Evolutionary conservation across 2,329 filamentous ascomycete species (phyloP).

Genomic region (Aspergillus amoenus): DNA sequence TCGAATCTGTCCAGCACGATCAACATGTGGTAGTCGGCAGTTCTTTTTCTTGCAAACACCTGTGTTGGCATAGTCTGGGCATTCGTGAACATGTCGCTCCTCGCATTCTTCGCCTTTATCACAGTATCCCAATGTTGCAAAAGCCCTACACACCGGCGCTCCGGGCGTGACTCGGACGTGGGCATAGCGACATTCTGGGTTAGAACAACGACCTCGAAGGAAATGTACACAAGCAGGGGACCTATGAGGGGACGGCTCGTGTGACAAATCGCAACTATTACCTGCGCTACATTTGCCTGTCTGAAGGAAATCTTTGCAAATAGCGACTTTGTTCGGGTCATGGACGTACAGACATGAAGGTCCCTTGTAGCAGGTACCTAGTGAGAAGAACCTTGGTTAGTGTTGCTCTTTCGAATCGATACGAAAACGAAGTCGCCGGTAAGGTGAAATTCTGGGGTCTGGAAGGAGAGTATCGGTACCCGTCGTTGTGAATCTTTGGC

Average conservation of each 20-base stretch:
- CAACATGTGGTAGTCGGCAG: conserved; percentile 84
- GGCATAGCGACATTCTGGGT: conserved; percentile 79
- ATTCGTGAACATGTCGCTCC: conserved; percentile 87
- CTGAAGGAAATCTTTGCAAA: conserved; percentile 84
- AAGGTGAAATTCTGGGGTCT: conserved; percentile 18
- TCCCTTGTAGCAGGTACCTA: conserved; percentile 84
- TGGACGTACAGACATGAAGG: conserved; percentile 78
- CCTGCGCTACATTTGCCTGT: conserved; percentile 76
- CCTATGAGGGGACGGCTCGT: conserved; percentile 79
- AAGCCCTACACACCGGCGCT: conserved; percentile 78
- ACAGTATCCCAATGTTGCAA: conserved; percentile 87
- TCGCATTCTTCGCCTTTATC: conserved; percentile 74
- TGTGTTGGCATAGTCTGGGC: conserved; percentile 90
- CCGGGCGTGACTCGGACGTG: conserved; percentile 76
- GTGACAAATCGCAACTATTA: conserved; percentile 83
- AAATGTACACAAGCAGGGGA: conserved; percentile 88
- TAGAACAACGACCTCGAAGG: conserved; percentile 84
- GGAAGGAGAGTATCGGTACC: conserved; percentile 48
- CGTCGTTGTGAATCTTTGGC: conserved; percentile 63
- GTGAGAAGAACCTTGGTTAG: conserved; percentile 43
- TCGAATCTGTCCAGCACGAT: conserved; percentile 77
- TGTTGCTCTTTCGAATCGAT: background rate
- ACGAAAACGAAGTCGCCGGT: conserved; percentile 13
- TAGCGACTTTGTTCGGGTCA: conserved; percentile 80
- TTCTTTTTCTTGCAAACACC: conserved; percentile 77